Evolutionary conservation across 2,329 filamentous ascomycete species (phyloP).

Genomic region (Ophiostoma fasciatum): DNA sequence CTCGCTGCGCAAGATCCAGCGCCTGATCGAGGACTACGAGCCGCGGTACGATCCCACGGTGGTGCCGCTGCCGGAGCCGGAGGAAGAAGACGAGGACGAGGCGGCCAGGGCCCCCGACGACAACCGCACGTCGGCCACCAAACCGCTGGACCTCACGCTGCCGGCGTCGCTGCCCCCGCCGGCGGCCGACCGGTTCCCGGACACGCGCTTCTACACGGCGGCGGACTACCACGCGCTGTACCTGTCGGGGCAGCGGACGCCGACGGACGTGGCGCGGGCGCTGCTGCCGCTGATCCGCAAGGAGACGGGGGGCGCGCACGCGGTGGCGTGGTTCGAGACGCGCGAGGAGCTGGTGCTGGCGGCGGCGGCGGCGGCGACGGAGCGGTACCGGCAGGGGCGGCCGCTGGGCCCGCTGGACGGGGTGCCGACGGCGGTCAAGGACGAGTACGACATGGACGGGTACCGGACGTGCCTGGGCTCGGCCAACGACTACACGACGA

Average conservation of each 20-base stretch:
- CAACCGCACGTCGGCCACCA: too few species aligned
- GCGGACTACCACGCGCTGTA: slow-evolving; percentile 30
- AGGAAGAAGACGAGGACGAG: too few species aligned
- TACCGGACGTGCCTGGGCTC: slow-evolving; percentile 54
- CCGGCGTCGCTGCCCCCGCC: slow-evolving; percentile 3
- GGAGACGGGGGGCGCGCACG: slow-evolving; percentile 24
- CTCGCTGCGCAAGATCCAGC: slow-evolving; percentile 36
- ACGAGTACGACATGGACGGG: slow-evolving; percentile 62
- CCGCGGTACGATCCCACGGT: slow-evolving; percentile 32
- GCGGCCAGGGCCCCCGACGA: slow-evolving; percentile 21
- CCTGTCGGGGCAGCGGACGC: slow-evolving; percentile 29
- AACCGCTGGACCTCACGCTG: slow-evolving; percentile 8
- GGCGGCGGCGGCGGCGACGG: slow-evolving; percentile 29
- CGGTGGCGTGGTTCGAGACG: slow-evolving; percentile 29
- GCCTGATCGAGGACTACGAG: slow-evolving; percentile 34
- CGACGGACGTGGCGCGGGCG: slow-evolving; percentile 27
- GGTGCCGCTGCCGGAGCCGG: slow-evolving; percentile 24
- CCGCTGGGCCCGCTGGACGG: slow-evolving; percentile 54
- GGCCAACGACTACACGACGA: slow-evolving; percentile 41
- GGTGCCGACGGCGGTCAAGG: slow-evolving; percentile 60
- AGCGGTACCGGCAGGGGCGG: slow-evolving; percentile 35
- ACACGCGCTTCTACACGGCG: slow-evolving; percentile 28
- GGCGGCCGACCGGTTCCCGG: slow-evolving; percentile 18
- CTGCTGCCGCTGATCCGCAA: slow-evolving; percentile 29
- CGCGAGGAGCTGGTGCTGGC: slow-evolving; percentile 25